These are phyloP conservation scores for Cladosporium sp. DNA, from an alignment of 2,329 filamentous ascomycete genomes.

Conservation along the genomic window DNA sequence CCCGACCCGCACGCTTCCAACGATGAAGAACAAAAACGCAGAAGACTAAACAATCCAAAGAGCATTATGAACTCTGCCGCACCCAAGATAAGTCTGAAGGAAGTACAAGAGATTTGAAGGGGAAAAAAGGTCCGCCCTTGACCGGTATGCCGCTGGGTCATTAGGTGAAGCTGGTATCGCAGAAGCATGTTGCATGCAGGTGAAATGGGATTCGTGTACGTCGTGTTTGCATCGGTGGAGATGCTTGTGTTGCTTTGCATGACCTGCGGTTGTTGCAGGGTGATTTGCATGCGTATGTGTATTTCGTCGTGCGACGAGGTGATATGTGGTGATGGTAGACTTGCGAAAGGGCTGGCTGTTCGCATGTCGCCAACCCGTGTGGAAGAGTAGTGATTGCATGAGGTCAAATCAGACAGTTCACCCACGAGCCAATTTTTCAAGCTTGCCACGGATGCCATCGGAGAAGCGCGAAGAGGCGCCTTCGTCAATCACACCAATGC, in stretches of 20 bases:
- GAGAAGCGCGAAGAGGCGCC: conserved; percentile 54
- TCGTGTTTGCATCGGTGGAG: conserved; percentile 2
- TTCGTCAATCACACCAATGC: conserved; percentile 55
- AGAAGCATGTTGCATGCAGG: not conserved
- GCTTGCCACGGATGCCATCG: conserved; percentile 56
- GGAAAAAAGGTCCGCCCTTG: not conserved
- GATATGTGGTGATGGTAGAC: not conserved
- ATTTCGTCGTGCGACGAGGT: not conserved
- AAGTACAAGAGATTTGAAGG: not conserved
- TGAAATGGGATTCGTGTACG: conserved; percentile 5
- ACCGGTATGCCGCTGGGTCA: conserved; percentile 6
- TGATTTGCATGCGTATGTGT: not conserved
- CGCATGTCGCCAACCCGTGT: not conserved
- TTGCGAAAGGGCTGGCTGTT: not conserved
- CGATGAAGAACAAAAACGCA: not conserved
- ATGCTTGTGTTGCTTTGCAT: not conserved
- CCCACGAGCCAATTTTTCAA: conserved; percentile 46
- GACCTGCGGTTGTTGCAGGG: not conserved
- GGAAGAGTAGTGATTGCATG: not conserved
- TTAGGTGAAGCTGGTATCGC: conserved; percentile 1
- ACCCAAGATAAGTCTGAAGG: not conserved
- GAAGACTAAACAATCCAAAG: not conserved
- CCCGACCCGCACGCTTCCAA: not conserved
- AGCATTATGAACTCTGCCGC: not conserved
- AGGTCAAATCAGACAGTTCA: conserved; percentile 19